phyloP scores from a whole-genome alignment of 2,329 filamentous ascomycete species.

The Colletotrichum endophyticum region DNA sequence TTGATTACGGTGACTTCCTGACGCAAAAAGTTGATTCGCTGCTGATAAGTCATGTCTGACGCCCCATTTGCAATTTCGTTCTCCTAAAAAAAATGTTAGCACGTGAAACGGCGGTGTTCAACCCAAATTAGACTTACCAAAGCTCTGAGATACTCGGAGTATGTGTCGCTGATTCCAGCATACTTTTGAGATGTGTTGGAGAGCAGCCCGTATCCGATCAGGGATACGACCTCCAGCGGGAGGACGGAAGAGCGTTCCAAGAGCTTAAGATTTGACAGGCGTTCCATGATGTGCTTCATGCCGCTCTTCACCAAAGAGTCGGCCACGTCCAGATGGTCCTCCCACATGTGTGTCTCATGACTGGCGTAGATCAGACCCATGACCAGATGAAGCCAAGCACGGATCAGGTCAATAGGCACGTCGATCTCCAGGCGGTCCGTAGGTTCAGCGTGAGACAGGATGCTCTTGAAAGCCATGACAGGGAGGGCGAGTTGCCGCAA shows the following conservation, averaged over 20 bases:
- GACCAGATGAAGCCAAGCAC: constrained; percentile 47
- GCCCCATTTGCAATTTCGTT: constrained; percentile 42
- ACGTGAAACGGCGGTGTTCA: not conserved
- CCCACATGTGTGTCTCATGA: constrained; percentile 26
- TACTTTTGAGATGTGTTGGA: constrained; percentile 41
- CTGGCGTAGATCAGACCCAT: constrained; percentile 37
- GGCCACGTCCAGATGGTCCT: constrained; percentile 32
- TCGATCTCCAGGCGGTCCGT: constrained; percentile 24
- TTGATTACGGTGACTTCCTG: constrained; percentile 45
- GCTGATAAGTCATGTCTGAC: constrained; percentile 45
- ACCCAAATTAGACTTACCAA: constrained; percentile 34
- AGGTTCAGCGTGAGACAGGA: constrained; percentile 22
- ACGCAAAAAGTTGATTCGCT: constrained; percentile 42
- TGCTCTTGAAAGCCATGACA: constrained; percentile 25
- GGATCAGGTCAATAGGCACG: constrained; percentile 40
- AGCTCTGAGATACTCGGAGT: constrained; percentile 44
- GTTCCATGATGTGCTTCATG: constrained; percentile 39
- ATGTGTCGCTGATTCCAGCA: constrained; percentile 44
- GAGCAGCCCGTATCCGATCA: constrained; percentile 43
- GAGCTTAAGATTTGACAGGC: constrained; percentile 34
- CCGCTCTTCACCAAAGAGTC: constrained; percentile 36
- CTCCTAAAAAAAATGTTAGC: constrained; percentile 34
- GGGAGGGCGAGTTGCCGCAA: constrained; percentile 3
- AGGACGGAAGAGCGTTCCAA: constrained; percentile 41
- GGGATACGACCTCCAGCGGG: constrained; percentile 46